Evolutionary conservation across 129 eudicot genomes (phyloP).

Genomic region (Flaveria trinervia): DNA sequence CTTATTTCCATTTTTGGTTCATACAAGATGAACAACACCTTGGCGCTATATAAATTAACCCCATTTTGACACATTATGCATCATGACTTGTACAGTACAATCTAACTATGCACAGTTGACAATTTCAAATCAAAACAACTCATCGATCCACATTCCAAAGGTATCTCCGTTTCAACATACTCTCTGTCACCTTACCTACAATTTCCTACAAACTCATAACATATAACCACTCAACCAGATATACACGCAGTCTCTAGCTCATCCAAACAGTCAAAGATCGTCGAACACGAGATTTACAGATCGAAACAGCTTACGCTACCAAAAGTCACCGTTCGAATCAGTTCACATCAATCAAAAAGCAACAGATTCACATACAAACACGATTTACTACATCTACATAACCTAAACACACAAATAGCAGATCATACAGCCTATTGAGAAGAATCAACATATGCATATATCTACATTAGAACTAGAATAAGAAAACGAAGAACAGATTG

Average conservation of each 20-base stretch:
- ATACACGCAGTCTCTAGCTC: not conserved
- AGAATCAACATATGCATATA: not conserved
- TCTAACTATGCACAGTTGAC: conserved; percentile 8
- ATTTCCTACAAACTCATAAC: not conserved
- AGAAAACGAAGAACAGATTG: conserved; percentile 3
- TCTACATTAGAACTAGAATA: not conserved
- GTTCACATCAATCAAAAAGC: not conserved
- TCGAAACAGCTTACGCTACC: not conserved
- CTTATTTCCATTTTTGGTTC: not conserved
- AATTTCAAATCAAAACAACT: not conserved
- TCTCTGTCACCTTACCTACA: not conserved
- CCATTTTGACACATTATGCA: not conserved
- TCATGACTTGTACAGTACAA: conserved; percentile 28
- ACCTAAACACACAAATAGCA: conserved; percentile 15
- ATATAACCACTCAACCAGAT: not conserved
- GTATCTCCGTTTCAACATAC: not conserved
- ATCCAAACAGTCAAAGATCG: conserved; percentile 24
- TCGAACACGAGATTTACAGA: not conserved
- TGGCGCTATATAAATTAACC: too few relatives aligned
- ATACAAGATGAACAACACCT: not conserved
- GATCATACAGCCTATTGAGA: not conserved
- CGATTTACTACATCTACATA: not conserved
- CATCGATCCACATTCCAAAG: not conserved
- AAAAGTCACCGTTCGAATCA: not conserved
- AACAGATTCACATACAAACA: conserved; percentile 24